phyloP scores from a whole-genome alignment of 768 basidiomycete species.

The Mrakia gelida region DNA sequence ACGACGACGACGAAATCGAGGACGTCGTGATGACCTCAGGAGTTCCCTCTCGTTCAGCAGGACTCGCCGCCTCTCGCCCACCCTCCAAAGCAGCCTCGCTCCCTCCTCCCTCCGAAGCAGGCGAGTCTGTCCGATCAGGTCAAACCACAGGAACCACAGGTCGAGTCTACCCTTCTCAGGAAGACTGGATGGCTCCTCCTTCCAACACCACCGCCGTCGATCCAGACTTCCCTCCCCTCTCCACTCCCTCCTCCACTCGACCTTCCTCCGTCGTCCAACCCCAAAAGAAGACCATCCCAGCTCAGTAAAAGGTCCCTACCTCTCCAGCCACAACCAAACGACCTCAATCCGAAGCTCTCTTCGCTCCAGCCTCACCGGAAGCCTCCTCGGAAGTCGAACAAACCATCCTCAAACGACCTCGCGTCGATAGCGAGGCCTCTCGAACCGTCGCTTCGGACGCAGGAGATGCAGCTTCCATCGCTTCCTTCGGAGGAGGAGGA shows the following conservation, averaged over 20 bases:
- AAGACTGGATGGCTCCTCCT: constrained; percentile 1
- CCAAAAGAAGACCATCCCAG: too few relatives aligned
- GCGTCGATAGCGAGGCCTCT: too few relatives aligned
- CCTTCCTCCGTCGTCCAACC: too few relatives aligned
- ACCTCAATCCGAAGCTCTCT: too few relatives aligned
- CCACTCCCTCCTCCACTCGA: background rate
- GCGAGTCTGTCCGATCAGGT: background rate
- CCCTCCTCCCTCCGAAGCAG: constrained; percentile 2
- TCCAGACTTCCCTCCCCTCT: background rate
- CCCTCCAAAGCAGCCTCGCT: background rate
- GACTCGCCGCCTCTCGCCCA: background rate
- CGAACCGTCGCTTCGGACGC: too few relatives aligned
- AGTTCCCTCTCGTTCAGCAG: background rate
- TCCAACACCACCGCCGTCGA: background rate
- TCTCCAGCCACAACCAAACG: too few relatives aligned
- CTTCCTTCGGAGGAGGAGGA: too few relatives aligned
- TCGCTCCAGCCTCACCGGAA: too few relatives aligned
- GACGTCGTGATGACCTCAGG: background rate
- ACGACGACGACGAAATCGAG: constrained; percentile 6
- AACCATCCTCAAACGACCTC: too few relatives aligned
- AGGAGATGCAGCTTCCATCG: too few relatives aligned
- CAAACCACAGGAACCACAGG: background rate
- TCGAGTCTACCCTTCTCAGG: background rate
- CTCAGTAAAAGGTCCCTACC: too few relatives aligned
- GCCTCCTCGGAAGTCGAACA: too few relatives aligned